These are phyloP conservation scores for Lichina pygmaea DNA, from an alignment of 495 filamentous ascomycete genomes.

Conservation along the genomic window DNA sequence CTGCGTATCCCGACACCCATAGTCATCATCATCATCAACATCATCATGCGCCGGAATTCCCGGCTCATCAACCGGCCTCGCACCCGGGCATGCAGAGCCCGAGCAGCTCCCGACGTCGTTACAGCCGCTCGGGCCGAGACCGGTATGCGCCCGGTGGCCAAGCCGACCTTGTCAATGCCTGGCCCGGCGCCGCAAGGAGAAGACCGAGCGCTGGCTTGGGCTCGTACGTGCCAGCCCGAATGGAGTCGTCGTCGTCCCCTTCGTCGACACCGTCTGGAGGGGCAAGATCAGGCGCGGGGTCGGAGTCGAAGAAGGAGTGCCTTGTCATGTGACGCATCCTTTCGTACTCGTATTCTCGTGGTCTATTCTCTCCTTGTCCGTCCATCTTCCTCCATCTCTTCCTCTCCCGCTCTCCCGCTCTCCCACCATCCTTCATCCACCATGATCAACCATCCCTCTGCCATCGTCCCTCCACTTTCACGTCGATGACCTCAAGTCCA, in stretches of 20 bases:
- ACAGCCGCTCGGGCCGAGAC: background rate
- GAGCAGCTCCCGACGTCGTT: background rate
- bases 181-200: too few relatives aligned
- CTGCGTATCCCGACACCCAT: background rate
- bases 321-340: background rate
- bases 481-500: background rate
- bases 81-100: too few relatives aligned
- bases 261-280: background rate
- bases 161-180: too few relatives aligned
- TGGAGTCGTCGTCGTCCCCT: background rate
- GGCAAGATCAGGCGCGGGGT: background rate
- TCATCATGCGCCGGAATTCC: background rate
- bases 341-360: background rate
- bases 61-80: background rate
- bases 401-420: background rate
- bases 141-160: background rate
- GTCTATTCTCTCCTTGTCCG: background rate
- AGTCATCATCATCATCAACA: background rate
- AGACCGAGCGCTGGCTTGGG: too few relatives aligned
- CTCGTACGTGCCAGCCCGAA: background rate
- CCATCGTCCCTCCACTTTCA: background rate
- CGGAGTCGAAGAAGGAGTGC: conserved; percentile 2
- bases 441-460: background rate
- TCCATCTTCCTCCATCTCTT: background rate
- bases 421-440: background rate